Conservation (phyloP, 1,284 basidiomycete genomes). For the Cystobasidium sp. region DNA sequence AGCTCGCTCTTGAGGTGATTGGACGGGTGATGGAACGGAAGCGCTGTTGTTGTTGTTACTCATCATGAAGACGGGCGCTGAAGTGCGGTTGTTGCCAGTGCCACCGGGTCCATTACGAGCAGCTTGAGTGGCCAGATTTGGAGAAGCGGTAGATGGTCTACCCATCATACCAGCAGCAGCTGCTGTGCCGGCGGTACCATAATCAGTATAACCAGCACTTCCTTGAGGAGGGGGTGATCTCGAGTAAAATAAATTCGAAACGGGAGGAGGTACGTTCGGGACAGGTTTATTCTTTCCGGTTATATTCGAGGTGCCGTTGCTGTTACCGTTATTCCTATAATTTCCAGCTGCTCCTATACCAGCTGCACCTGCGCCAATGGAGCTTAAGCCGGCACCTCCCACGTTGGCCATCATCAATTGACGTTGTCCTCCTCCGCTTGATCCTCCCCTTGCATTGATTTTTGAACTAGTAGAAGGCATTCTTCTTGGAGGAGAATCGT, state of each 20-base stretch:
- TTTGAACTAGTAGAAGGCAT: background rate
- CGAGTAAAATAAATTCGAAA: constrained; percentile 27
- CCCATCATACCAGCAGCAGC: constrained; percentile 8
- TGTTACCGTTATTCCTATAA: background rate
- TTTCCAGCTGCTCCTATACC: constrained; percentile 4
- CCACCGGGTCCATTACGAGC: background rate
- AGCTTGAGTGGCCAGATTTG: background rate
- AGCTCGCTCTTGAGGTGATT: constrained; percentile 7
- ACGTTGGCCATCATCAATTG: constrained; percentile 22
- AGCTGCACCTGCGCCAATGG: constrained; percentile 26
- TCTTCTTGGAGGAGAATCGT: background rate
- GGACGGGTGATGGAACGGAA: background rate
- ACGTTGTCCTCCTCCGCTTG: constrained; percentile 2
- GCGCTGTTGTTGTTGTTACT: constrained; percentile 1
- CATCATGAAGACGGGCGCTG: background rate
- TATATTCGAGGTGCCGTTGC: background rate
- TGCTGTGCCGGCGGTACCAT: background rate
- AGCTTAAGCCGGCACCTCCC: constrained; percentile 22
- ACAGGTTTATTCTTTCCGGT: constrained; percentile 16
- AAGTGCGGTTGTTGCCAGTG: background rate
- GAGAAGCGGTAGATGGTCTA: constrained; percentile 4
- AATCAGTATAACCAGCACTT: background rate
- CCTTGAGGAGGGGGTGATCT: constrained; percentile 16
- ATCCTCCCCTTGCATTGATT: no score
- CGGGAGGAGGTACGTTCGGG: constrained; percentile 32